Percentiles rank a stretch among this genome's conserved stretches.
These are phyloP conservation scores for Xylariomycetidae sp. DNA, from an alignment of 2,329 filamentous ascomycete species.

Conservation along the genomic window DNA sequence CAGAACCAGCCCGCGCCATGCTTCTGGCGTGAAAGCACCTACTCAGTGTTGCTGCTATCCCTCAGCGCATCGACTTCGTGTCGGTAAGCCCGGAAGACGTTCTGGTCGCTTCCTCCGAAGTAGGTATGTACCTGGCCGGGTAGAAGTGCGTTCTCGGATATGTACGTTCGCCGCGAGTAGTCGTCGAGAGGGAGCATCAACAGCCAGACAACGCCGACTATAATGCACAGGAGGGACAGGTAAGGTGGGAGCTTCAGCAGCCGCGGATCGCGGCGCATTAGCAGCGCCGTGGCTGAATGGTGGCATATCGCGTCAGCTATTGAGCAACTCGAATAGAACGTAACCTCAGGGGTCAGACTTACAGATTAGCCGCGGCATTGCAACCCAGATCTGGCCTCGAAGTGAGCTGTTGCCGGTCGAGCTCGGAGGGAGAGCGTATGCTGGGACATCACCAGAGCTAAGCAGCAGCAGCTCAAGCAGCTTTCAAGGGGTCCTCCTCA, in stretches of 20 bases:
- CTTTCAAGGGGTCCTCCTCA: no score
- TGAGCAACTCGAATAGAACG: neutral
- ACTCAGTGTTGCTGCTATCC: constrained; percentile 48
- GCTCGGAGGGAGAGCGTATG: no score
- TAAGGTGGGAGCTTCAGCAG: constrained; percentile 81
- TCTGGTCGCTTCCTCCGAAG: constrained; percentile 92
- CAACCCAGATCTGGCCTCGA: constrained; percentile 10
- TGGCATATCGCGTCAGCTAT: constrained; percentile 14
- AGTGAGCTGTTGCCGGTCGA: constrained; percentile 4
- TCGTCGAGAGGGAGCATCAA: constrained; percentile 82
- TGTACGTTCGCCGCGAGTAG: constrained; percentile 89
- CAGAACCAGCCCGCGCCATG: neutral
- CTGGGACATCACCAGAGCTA: no score
- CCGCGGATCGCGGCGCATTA: constrained; percentile 72
- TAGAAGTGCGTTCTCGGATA: constrained; percentile 93
- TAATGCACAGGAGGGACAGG: constrained; percentile 75
- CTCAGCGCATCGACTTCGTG: constrained; percentile 68
- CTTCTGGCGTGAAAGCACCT: constrained; percentile 17
- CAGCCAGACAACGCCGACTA: constrained; percentile 84
- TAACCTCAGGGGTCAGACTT: constrained; percentile 20
- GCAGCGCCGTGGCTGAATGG: constrained; percentile 51
- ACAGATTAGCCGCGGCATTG: constrained; percentile 52
- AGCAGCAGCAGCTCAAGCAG: no score
- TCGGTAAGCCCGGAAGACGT: constrained; percentile 85
- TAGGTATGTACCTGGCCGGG: constrained; percentile 97